Conservation (phyloP, 192 early-diverging fungal species). For the Chytriomyces hyalinus region DNA sequence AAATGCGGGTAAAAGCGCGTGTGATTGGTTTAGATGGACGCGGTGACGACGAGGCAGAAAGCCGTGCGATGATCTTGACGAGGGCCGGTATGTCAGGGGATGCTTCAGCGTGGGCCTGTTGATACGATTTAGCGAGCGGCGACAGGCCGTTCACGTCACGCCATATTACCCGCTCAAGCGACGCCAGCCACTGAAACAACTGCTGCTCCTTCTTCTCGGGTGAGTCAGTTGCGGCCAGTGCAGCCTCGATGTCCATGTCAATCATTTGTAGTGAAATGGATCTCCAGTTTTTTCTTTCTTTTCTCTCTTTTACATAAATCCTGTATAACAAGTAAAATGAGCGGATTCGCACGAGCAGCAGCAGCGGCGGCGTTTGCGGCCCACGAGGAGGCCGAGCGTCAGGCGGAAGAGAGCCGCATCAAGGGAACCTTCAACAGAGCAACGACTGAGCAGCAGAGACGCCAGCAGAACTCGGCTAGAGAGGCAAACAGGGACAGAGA, state of each 20-base stretch:
- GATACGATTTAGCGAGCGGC: background rate
- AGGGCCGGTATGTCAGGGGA: no score
- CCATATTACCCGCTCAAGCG: slow-evolving; percentile 58
- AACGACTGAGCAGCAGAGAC: background rate
- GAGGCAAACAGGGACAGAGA: background rate
- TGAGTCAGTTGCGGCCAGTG: slow-evolving; percentile 38
- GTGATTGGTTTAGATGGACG: no score
- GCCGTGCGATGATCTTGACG: no score
- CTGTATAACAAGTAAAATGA: slow-evolving; percentile 1
- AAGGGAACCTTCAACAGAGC: slow-evolving; percentile 11
- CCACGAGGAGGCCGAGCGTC: slow-evolving; percentile 17
- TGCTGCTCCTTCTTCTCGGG: slow-evolving; percentile 70
- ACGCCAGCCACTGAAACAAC: slow-evolving; percentile 89
- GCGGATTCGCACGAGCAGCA: slow-evolving; percentile 20
- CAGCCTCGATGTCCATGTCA: background rate
- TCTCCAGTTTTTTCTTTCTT: background rate
- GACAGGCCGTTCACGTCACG: background rate
- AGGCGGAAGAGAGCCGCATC: slow-evolving; percentile 20
- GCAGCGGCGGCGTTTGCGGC: slow-evolving; percentile 30
- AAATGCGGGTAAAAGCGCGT: slow-evolving; percentile 55
- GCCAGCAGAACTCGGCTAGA: background rate
- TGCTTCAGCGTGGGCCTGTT: background rate
- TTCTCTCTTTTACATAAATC: background rate
- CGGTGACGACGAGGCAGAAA: no score
- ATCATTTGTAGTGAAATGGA: background rate